phyloP scores from a whole-genome alignment of 2,329 filamentous ascomycete species.

The Phoma sp. region DNA sequence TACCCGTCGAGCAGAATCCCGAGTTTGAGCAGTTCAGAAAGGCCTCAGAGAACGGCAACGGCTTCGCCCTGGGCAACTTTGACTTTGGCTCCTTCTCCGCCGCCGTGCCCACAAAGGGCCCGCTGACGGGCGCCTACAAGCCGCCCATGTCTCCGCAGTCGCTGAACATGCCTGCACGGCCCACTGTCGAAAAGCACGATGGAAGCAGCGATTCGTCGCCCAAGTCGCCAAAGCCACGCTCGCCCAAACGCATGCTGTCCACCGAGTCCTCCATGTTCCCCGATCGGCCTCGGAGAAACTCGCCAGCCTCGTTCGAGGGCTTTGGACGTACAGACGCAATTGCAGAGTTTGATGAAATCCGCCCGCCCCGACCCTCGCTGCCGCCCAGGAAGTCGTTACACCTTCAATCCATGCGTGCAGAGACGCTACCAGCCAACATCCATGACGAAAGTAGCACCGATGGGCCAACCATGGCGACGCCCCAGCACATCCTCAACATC shows the following conservation, averaged over 20 bases:
- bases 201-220: constrained; percentile 15
- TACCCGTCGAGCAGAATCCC: constrained; percentile 76
- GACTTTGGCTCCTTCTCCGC: constrained; percentile 49
- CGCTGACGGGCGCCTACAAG: constrained; percentile 29
- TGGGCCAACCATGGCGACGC: constrained; percentile 52
- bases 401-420: constrained; percentile 45
- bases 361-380: constrained; percentile 40
- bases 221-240: constrained; percentile 44
- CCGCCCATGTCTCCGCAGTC: constrained; percentile 44
- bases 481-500: constrained; percentile 58
- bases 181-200: constrained; percentile 29
- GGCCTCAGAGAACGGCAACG: constrained; percentile 67
- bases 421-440: constrained; percentile 52
- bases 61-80: constrained; percentile 51
- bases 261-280: constrained; percentile 51
- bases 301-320: constrained; percentile 54
- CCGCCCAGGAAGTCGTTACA: constrained; percentile 29
- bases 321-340: constrained; percentile 43
- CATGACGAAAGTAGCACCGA: constrained; percentile 32
- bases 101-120: constrained; percentile 27
- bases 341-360: constrained; percentile 44
- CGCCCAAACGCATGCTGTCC: constrained; percentile 58
- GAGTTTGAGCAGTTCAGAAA: constrained; percentile 82
- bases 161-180: constrained; percentile 28
- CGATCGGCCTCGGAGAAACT: constrained; percentile 54